Evolutionary conservation across 345 rosid genomes (phyloP).

Genomic region (Eucalyptus coolabah): DNA sequence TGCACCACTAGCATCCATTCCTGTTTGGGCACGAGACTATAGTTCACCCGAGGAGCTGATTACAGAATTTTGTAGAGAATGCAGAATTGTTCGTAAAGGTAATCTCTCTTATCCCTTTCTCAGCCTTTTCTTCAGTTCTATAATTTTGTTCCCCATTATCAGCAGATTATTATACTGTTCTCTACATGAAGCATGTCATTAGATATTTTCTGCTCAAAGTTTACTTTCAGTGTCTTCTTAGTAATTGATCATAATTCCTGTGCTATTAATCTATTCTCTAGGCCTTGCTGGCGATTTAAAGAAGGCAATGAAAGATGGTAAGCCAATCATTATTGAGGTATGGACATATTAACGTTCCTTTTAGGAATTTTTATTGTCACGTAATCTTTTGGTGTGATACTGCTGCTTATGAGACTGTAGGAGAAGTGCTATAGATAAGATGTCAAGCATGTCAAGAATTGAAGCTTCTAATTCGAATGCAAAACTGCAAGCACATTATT

Average conservation of each 20-base stretch:
- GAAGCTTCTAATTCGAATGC: background rate
- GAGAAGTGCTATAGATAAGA: background rate
- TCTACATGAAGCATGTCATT: background rate
- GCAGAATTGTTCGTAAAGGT: conserved; percentile 99
- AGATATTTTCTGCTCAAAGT: background rate
- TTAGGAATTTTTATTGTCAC: background rate
- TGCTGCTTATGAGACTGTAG: background rate
- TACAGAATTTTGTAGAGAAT: conserved; percentile 92
- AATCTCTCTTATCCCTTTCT: background rate
- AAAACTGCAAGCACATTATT: background rate
- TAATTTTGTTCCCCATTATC: background rate
- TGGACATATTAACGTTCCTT: background rate
- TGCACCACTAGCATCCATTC: conserved; percentile 88
- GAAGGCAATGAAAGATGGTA: conserved; percentile 99
- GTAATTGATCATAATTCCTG: background rate
- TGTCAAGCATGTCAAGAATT: background rate
- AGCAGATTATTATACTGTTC: background rate
- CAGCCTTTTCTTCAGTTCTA: background rate
- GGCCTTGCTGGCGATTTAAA: conserved; percentile 98
- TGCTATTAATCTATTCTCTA: conserved; percentile 5
- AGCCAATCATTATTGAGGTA: conserved; percentile 97
- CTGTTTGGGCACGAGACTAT: conserved; percentile 90
- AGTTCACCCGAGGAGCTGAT: conserved; percentile 82
- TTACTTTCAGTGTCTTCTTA: background rate
- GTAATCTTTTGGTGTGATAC: background rate